phyloP scores from a whole-genome alignment of 2,329 filamentous ascomycete genomes.

The Colletotrichum simmondsii region DNA sequence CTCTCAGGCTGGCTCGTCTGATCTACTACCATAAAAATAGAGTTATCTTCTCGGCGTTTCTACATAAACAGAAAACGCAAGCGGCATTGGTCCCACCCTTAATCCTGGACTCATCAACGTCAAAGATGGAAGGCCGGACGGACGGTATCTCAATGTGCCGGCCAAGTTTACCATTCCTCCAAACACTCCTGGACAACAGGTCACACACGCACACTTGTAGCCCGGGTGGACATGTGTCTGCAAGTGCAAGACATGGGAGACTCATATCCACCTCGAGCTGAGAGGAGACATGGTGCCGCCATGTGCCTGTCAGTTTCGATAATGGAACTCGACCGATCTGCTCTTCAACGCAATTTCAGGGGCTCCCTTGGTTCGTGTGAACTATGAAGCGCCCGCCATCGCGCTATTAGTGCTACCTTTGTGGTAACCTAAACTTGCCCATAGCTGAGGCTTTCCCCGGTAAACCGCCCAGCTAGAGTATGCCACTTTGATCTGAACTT shows the following conservation, averaged over 20 bases:
- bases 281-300: neutral
- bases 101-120: neutral
- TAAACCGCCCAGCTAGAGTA: neutral
- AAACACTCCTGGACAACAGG: neutral
- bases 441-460: neutral
- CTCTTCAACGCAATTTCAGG: neutral
- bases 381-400: constrained; percentile 3
- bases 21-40: neutral
- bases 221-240: neutral
- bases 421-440: neutral
- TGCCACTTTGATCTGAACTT: neutral
- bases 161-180: neutral
- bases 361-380: constrained; percentile 12
- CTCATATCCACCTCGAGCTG: neutral
- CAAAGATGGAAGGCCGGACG: neutral
- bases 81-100: neutral
- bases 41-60: neutral
- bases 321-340: neutral
- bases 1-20: neutral
- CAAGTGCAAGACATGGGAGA: neutral
- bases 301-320: neutral
- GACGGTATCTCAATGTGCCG: neutral
- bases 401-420: neutral
- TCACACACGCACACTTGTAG: neutral
- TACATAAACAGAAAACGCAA: neutral